phyloP scores from a whole-genome alignment of 73 alveolate species.

The Effrenium voratum region DNA sequence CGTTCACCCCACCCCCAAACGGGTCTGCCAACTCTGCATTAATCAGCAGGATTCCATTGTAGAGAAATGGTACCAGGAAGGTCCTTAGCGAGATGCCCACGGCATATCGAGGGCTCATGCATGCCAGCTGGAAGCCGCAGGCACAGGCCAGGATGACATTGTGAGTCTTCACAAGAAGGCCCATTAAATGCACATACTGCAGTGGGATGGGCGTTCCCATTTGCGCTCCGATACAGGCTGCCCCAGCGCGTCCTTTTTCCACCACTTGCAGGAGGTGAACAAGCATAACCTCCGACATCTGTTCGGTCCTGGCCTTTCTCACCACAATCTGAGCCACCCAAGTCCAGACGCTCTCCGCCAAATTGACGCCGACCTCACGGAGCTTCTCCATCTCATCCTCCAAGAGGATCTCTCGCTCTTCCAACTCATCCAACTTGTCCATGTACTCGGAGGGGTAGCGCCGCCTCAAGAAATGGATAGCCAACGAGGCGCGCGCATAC shows the following conservation, averaged over 20 bases:
- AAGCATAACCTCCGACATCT: background rate
- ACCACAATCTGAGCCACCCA: conserved; percentile 41
- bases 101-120: background rate
- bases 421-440: background rate
- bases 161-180: conserved; percentile 36
- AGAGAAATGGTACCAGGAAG: conserved; percentile 1
- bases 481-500: conserved; percentile 24
- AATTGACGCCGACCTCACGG: background rate
- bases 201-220: conserved; percentile 43
- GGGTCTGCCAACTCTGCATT: conserved; percentile 36
- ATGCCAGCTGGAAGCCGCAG: background rate
- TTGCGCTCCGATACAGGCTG: conserved; percentile 31
- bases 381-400: conserved; percentile 25
- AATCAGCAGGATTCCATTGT: conserved; percentile 30
- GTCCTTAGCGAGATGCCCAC: background rate
- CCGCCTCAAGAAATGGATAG: background rate
- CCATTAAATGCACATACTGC: conserved; percentile 22
- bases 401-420: background rate
- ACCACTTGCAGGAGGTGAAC: background rate
- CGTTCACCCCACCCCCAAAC: conserved; percentile 33
- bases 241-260: background rate
- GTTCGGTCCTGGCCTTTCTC: conserved; percentile 8
- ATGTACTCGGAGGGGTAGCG: background rate
- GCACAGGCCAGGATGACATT: background rate
- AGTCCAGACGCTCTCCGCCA: conserved; percentile 55